Conservation (phyloP, 345 rosid genomes). For the Theobroma cacao region DNA sequence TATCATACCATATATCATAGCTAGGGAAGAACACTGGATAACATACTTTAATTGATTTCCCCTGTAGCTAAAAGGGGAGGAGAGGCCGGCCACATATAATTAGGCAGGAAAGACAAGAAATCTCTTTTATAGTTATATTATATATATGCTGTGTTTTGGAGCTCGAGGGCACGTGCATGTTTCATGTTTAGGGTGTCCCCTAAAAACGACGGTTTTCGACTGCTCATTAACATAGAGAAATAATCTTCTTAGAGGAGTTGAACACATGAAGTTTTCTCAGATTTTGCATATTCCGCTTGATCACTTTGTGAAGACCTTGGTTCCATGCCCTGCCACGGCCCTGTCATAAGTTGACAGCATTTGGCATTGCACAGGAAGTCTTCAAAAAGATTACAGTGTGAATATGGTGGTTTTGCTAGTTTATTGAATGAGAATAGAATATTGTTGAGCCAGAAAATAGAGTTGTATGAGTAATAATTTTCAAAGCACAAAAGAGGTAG, state of each 20-base stretch:
- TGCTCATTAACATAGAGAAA: not conserved
- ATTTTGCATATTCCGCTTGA: not conserved
- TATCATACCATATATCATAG: not conserved
- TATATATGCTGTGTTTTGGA: not conserved
- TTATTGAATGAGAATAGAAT: not conserved
- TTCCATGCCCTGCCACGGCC: not conserved
- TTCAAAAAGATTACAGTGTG: not conserved
- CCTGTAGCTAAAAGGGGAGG: not conserved
- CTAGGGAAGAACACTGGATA: not conserved
- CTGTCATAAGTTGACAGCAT: not conserved
- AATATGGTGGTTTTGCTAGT: constrained; percentile 7
- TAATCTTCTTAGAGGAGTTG: not conserved
- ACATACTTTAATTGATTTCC: not conserved
- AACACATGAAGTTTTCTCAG: not conserved
- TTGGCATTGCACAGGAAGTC: constrained; percentile 12
- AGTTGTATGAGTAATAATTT: not conserved
- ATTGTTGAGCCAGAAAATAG: not conserved
- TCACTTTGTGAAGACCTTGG: not conserved
- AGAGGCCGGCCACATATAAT: not conserved
- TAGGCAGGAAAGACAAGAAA: not conserved
- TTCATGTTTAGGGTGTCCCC: not conserved
- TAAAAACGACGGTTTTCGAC: not conserved
- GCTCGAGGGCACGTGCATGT: constrained; percentile 5
- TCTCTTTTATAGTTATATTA: not conserved
- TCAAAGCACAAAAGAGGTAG: not conserved